Evolutionary conservation across 225 moss, liverwort and hornwort species (phyloP).

Genomic region (Neckera pumila): DNA sequence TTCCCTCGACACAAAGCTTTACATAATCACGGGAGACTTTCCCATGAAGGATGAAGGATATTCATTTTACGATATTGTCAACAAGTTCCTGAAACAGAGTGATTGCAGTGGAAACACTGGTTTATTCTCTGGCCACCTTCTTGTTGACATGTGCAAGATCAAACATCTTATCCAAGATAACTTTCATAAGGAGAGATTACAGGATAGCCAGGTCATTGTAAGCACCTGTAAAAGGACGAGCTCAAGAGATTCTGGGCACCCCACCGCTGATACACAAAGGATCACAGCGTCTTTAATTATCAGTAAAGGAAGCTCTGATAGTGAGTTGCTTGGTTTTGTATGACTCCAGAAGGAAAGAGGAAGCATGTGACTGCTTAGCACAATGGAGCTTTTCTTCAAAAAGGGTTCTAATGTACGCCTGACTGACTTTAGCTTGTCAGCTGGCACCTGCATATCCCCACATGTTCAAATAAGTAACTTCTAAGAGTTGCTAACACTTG

Average conservation of each 20-base stretch:
- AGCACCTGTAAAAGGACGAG: constrained; percentile 61
- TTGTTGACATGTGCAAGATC: not conserved
- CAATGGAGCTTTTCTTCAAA: constrained; percentile 25
- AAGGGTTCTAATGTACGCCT: constrained; percentile 16
- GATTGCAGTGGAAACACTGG: not conserved
- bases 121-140: not conserved
- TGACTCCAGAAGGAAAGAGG: constrained; percentile 50
- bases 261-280: constrained; percentile 77
- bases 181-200: not conserved
- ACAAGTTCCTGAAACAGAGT: not conserved
- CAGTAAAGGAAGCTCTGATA: constrained; percentile 28
- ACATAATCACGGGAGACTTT: not conserved
- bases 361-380: constrained; percentile 59
- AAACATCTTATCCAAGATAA: not conserved
- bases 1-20: not conserved
- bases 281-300: constrained; percentile 45
- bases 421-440: constrained; percentile 18
- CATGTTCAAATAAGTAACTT: not conserved
- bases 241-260: constrained; percentile 76
- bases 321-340: not conserved
- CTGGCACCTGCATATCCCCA: constrained; percentile 47
- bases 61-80: not conserved
- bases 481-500: not conserved
- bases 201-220: not conserved
- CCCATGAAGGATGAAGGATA: not conserved